Percentiles rank a stretch among this genome's conserved stretches.
Evolutionary conservation across 768 basidiomycete species (phyloP).

Genomic region (Tephrocybe sp.): DNA sequence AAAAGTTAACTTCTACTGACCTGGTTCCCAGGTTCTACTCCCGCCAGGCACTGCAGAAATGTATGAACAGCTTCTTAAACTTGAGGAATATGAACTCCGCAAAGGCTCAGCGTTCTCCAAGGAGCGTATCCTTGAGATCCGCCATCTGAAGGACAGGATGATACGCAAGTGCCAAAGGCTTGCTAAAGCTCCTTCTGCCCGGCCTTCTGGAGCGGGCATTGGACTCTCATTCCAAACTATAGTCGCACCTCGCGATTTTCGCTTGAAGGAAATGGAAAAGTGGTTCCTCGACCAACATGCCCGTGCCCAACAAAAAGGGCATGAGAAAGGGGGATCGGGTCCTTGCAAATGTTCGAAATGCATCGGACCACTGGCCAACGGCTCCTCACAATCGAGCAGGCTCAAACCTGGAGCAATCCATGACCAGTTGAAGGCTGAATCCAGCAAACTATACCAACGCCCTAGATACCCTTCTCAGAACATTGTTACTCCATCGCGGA

Average conservation of each 20-base stretch:
- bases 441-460: slow-evolving; percentile 6
- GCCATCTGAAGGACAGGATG: slow-evolving; percentile 79
- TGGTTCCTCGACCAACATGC: slow-evolving; percentile 64
- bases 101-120: slow-evolving; percentile 56
- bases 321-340: slow-evolving; percentile 7
- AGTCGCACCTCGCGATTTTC: slow-evolving; percentile 68
- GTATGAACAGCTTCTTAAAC: slow-evolving; percentile 63
- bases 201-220: slow-evolving; percentile 24
- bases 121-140: slow-evolving; percentile 71
- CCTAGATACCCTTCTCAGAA: slow-evolving; percentile 11
- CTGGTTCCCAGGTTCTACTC: slow-evolving; percentile 51
- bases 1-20: not conserved
- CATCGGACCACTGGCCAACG: slow-evolving; percentile 8
- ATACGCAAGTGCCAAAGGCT: slow-evolving; percentile 74
- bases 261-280: slow-evolving; percentile 75
- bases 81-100: slow-evolving; percentile 59
- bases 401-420: not conserved
- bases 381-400: slow-evolving; percentile 8
- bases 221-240: slow-evolving; percentile 57
- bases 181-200: slow-evolving; percentile 38
- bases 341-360: slow-evolving; percentile 26
- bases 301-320: slow-evolving; percentile 25
- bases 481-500: not conserved
- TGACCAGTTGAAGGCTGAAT: slow-evolving; percentile 5
- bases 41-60: slow-evolving; percentile 65